These are phyloP conservation scores for Gymnopus androsaceus DNA, from an alignment of 1,284 basidiomycete species.

Conservation along the genomic window DNA sequence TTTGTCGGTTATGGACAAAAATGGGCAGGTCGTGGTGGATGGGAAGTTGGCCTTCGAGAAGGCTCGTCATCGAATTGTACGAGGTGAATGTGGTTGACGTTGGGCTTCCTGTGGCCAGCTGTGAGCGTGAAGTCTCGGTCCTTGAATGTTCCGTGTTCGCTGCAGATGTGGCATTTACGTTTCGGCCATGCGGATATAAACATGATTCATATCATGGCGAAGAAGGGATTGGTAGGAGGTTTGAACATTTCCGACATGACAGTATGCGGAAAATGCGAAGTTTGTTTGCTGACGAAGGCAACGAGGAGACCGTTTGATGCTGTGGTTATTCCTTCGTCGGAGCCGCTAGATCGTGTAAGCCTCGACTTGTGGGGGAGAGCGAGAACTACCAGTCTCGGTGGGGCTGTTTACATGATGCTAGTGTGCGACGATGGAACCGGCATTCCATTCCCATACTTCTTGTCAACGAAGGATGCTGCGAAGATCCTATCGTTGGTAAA, in stretches of 20 bases:
- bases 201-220: neutral
- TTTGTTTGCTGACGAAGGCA: neutral
- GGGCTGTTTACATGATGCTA: neutral
- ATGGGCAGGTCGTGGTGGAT: too few relatives aligned
- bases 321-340: neutral
- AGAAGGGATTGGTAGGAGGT: too few relatives aligned
- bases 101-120: too few relatives aligned
- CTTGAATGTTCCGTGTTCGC: neutral
- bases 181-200: conserved; percentile 4
- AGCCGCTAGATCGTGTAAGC: too few relatives aligned
- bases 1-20: too few relatives aligned
- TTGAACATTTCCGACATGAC: too few relatives aligned
- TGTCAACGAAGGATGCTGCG: neutral
- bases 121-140: neutral
- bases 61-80: too few relatives aligned
- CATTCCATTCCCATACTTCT: neutral
- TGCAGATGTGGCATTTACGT: conserved; percentile 1
- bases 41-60: too few relatives aligned
- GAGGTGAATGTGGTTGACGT: too few relatives aligned
- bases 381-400: too few relatives aligned
- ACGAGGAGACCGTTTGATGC: neutral
- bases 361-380: too few relatives aligned
- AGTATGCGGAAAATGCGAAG: too few relatives aligned
- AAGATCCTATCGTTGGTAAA: neutral
- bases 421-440: neutral